Evolutionary conservation across 139 green algal species (phyloP), one percentile per base, ranked within the genome.

Genomic region (Chlamydomonas eustigma): DNA sequence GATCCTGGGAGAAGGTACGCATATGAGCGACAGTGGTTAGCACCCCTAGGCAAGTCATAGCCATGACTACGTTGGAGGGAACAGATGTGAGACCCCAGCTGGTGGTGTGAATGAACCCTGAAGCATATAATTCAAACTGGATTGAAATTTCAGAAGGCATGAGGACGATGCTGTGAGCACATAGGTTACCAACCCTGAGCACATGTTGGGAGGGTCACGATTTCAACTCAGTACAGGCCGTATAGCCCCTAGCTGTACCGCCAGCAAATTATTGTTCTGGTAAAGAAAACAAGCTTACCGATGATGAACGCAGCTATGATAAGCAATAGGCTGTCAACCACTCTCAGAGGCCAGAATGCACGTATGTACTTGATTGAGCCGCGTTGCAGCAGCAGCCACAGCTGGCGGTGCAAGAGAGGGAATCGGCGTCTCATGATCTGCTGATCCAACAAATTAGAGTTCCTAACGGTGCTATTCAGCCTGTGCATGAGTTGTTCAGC

Each of bases 1-100:
- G 51, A 1, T 50, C 34, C 25, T 30, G 1, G 36, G 37, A 71
- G 77, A 86, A 84, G 78, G 81, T 87, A 51, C 81, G 74, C 51
- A 87, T 70, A 71, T 84, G 78, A 0, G 75, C 74, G 2, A 84
- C 75, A 1, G 33, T 80, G 50, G 81, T 79, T 33, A 87, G 81
- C 71, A 87, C 78, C 0, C 81, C 78, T 51, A 87, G 78, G 50
- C 74, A 81, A 30, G 75, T 78, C 81, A 87, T 87, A 36, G 70
- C 64, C 78, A 87, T 84, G 28, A 81, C 81, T 0, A 63, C 38
- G 81, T 84, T 84, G 74, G 33, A 39, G 63, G 81, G 81, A 1
- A 87, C 66, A 30, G 28, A 36, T 51, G 24, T 37, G 31, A 84
- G 50, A 31, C 73, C 52, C 81, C 81, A 86, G 1, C 4, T 2